phyloP scores from a whole-genome alignment of 495 filamentous ascomycete genomes.

The Trichocladium antarcticum region DNA sequence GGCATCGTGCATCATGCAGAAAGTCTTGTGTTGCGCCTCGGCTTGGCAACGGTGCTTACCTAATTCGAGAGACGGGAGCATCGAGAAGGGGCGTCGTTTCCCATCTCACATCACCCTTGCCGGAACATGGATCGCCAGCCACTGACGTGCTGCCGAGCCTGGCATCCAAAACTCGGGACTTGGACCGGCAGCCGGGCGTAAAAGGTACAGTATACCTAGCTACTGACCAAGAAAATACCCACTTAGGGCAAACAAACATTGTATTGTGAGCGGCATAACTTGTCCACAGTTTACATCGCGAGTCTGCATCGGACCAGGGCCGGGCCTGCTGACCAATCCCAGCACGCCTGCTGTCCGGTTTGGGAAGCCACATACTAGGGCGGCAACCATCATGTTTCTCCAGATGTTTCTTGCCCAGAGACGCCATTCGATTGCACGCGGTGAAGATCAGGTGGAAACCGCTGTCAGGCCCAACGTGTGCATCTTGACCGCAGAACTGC shows the following conservation, averaged over 20 bases:
- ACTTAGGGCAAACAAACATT: no score
- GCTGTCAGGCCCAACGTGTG: no score
- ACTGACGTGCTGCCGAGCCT: background rate
- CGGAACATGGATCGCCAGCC: background rate
- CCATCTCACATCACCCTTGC: background rate
- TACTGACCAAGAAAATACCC: background rate
- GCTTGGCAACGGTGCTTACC: background rate
- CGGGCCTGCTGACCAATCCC: constrained; percentile 1
- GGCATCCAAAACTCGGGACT: background rate
- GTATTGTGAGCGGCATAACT: no score
- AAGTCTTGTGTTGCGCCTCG: background rate
- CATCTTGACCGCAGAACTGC: no score
- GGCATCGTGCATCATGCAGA: background rate
- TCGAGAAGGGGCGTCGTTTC: background rate
- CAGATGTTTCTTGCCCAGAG: no score
- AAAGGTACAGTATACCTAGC: background rate
- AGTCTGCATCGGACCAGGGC: background rate
- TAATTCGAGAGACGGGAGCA: background rate
- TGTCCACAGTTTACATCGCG: no score
- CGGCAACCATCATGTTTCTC: no score
- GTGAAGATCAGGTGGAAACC: no score
- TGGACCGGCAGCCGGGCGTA: background rate
- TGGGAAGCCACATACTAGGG: background rate
- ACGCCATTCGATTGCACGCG: no score
- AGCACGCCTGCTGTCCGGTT: background rate